phyloP scores from a whole-genome alignment of 2,329 filamentous ascomycete genomes.

The Botrytis cinerea region DNA sequence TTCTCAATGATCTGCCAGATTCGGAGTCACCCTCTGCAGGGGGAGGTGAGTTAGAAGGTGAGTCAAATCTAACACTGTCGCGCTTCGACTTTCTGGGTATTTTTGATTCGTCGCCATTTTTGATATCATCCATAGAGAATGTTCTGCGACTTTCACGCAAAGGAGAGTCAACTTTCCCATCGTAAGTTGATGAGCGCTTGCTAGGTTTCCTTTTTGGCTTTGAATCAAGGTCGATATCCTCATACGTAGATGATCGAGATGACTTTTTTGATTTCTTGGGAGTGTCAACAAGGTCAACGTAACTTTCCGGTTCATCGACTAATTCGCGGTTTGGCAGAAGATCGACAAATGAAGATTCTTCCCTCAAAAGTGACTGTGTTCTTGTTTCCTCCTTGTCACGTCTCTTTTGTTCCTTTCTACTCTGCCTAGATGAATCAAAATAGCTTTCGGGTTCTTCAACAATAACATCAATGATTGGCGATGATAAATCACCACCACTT shows the following conservation, averaged over 20 bases:
- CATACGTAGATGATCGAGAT: slow-evolving; percentile 38
- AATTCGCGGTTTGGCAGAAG: slow-evolving; percentile 29
- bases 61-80: slow-evolving; percentile 38
- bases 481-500: slow-evolving; percentile 31
- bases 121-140: slow-evolving; percentile 40
- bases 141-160: slow-evolving; percentile 35
- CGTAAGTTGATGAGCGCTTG: slow-evolving; percentile 39
- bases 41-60: slow-evolving; percentile 28
- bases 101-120: slow-evolving; percentile 41
- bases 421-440: slow-evolving; percentile 42
- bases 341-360: slow-evolving; percentile 33
- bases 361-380: slow-evolving; percentile 40
- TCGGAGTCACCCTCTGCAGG: slow-evolving; percentile 31
- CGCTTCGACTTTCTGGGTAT: slow-evolving; percentile 45
- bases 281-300: slow-evolving; percentile 36
- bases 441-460: slow-evolving; percentile 37
- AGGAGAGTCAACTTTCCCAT: slow-evolving; percentile 43
- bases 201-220: slow-evolving; percentile 38
- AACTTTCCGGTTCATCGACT: slow-evolving; percentile 39
- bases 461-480: slow-evolving; percentile 26
- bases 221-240: neutral
- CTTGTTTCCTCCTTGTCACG: slow-evolving; percentile 47
- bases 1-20: slow-evolving; percentile 31
- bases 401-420: slow-evolving; percentile 54
- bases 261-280: slow-evolving; percentile 40